Conservation (phyloP, 495 filamentous ascomycete species). For the Darksidea phi region DNA sequence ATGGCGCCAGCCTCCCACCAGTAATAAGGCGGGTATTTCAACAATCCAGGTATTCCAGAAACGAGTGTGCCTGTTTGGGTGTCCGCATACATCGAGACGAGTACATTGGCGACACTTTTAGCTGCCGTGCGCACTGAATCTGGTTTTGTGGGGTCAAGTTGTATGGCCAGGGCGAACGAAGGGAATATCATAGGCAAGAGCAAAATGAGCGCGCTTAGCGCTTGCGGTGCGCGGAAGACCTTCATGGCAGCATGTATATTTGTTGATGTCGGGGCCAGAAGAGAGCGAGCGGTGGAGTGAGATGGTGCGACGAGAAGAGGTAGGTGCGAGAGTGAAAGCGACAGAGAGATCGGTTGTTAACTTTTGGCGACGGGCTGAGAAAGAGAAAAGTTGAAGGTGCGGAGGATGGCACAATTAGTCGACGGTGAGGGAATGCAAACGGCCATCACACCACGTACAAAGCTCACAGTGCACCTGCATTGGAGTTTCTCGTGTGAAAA, state of each 20-base stretch:
- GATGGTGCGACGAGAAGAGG: too few relatives aligned
- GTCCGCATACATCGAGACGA: slow-evolving; percentile 66
- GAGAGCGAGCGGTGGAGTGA: too few relatives aligned
- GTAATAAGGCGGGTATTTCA: slow-evolving; percentile 55
- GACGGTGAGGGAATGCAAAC: too few relatives aligned
- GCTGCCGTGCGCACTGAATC: slow-evolving; percentile 67
- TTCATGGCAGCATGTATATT: slow-evolving; percentile 13
- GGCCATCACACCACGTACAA: too few relatives aligned
- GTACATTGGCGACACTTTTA: slow-evolving; percentile 59
- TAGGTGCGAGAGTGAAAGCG: too few relatives aligned
- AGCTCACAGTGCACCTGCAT: too few relatives aligned
- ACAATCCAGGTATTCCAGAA: slow-evolving; percentile 63
- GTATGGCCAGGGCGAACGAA: background rate
- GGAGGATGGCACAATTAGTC: too few relatives aligned
- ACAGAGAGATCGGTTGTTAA: too few relatives aligned
- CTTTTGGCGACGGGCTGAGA: too few relatives aligned
- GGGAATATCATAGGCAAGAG: slow-evolving; percentile 3
- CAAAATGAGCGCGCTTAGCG: background rate
- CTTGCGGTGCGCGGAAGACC: slow-evolving; percentile 5
- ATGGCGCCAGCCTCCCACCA: slow-evolving; percentile 80
- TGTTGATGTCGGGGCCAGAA: too few relatives aligned
- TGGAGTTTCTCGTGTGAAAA: too few relatives aligned
- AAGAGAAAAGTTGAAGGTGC: too few relatives aligned
- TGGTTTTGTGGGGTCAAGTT: slow-evolving; percentile 40
- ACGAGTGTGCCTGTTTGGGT: slow-evolving; percentile 44